These are phyloP conservation scores for Teunomyces barrocoloradensis DNA, from an alignment of 805 yeast genomes.

Conservation along the genomic window DNA sequence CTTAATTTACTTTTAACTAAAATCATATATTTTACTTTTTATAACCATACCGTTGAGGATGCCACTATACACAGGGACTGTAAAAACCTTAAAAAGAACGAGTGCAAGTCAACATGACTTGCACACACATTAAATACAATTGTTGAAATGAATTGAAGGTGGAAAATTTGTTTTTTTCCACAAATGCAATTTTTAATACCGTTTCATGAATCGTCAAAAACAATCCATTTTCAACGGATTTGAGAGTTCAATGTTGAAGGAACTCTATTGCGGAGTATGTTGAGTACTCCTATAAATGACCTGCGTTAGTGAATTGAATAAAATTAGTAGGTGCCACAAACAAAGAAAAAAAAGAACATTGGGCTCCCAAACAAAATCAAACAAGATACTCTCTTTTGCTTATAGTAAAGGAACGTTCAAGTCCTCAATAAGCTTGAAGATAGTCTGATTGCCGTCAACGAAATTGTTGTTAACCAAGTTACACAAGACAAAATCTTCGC, in stretches of 20 bases:
- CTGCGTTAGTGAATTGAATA: slow-evolving; percentile 23
- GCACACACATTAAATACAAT: slow-evolving; percentile 8
- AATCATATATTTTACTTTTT: slow-evolving; percentile 7
- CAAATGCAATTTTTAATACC: slow-evolving; percentile 8
- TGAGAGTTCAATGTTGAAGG: slow-evolving; percentile 24
- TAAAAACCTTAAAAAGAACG: slow-evolving; percentile 6
- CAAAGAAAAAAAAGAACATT: not conserved
- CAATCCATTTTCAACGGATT: slow-evolving; percentile 11
- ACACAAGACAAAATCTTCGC: slow-evolving; percentile 67
- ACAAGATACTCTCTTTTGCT: not conserved
- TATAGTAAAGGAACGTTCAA: slow-evolving; percentile 10
- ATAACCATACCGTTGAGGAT: slow-evolving; percentile 50
- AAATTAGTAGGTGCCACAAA: slow-evolving; percentile 2
- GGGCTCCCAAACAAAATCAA: not conserved
- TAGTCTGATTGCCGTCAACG: slow-evolving; percentile 50
- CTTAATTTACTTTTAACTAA: not conserved
- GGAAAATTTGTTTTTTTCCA: slow-evolving; percentile 4
- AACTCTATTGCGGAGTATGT: slow-evolving; percentile 26
- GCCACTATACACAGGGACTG: slow-evolving; percentile 38
- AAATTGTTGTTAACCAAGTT: slow-evolving; percentile 90
- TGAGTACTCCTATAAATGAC: slow-evolving; percentile 28
- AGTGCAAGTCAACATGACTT: slow-evolving; percentile 3
- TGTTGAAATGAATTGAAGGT: slow-evolving; percentile 19
- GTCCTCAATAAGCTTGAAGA: slow-evolving; percentile 52
- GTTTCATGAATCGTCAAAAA: slow-evolving; percentile 11